Evolutionary conservation across 2,329 filamentous ascomycete genomes (phyloP).

Genomic region (Moelleriella libera): DNA sequence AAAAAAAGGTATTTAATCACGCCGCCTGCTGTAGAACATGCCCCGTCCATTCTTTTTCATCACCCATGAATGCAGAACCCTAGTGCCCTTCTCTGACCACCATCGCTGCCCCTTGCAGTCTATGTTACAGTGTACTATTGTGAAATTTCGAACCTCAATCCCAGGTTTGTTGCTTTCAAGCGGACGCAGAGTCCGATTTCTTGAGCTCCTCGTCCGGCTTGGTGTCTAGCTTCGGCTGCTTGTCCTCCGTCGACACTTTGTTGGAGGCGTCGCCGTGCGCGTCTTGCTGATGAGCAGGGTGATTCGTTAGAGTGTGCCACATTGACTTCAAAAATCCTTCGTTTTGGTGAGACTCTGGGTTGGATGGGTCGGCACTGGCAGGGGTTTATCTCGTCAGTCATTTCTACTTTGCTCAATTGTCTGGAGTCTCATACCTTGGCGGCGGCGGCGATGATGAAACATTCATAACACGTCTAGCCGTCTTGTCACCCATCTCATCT

Average conservation of each 20-base stretch:
- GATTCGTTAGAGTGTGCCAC: conserved; percentile 85
- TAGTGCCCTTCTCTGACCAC: too few species aligned
- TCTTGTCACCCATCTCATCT: conserved; percentile 89
- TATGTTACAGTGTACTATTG: too few species aligned
- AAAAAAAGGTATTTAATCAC: too few species aligned
- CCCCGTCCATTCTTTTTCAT: conserved; percentile 13
- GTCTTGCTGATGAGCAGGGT: conserved; percentile 39
- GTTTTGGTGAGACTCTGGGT: conserved; percentile 48
- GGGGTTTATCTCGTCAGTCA: not conserved
- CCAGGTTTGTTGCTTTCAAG: conserved; percentile 6
- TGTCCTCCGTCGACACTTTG: conserved; percentile 7
- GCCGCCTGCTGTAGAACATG: too few species aligned
- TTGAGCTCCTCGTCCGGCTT: conserved; percentile 16
- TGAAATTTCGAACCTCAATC: too few species aligned
- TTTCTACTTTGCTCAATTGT: not conserved
- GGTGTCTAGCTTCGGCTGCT: conserved; percentile 6
- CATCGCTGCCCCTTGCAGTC: too few species aligned
- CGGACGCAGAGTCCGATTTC: conserved; percentile 20
- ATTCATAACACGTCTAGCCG: conserved; percentile 86
- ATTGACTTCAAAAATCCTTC: conserved; percentile 88
- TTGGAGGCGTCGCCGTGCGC: conserved; percentile 9
- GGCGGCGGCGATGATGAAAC: conserved; percentile 25
- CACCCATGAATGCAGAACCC: conserved; percentile 19
- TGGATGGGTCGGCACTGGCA: conserved; percentile 7
- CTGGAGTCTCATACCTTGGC: conserved; percentile 2